These are phyloP conservation scores for Plasmodium billcollinsi DNA, from an alignment of 169 alveolate genomes.

Conservation along the genomic window DNA sequence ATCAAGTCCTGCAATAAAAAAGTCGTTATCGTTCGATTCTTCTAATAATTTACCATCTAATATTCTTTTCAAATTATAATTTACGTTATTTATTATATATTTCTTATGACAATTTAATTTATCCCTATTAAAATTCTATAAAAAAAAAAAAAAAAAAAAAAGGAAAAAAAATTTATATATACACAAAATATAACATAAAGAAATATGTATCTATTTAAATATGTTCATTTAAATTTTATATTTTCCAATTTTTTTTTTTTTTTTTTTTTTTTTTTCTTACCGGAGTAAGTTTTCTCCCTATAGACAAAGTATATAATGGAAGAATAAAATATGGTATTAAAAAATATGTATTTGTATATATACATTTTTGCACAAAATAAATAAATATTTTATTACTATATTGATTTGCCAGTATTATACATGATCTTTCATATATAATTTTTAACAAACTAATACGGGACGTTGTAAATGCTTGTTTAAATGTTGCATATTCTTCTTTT, in stretches of 20 bases:
- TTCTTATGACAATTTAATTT: constrained; percentile 4
- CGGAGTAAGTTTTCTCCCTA: constrained; percentile 23
- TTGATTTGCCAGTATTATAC: constrained; percentile 65
- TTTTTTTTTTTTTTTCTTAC: constrained; percentile 11
- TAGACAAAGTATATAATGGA: constrained; percentile 40
- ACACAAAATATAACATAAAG: neutral
- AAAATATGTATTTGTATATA: constrained; percentile 58
- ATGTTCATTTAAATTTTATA: neutral
- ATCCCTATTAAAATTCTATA: constrained; percentile 38
- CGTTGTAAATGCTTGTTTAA: constrained; percentile 5
- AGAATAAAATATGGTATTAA: constrained; percentile 49
- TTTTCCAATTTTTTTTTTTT: too few relatives aligned
- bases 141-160: constrained; percentile 5
- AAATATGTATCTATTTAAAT: neutral
- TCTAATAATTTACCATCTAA: constrained; percentile 6
- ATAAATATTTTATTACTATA: constrained; percentile 44
- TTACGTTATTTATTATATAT: constrained; percentile 46
- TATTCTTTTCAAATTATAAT: constrained; percentile 43
- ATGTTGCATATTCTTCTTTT: constrained; percentile 3
- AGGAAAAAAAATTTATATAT: neutral
- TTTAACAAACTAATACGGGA: constrained; percentile 75
- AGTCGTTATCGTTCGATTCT: constrained; percentile 15
- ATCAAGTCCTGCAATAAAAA: constrained; percentile 69
- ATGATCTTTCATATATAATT: constrained; percentile 72
- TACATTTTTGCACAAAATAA: constrained; percentile 56